phyloP scores from a whole-genome alignment of 2,329 filamentous ascomycete genomes.

The Alternaria conjuncta region DNA sequence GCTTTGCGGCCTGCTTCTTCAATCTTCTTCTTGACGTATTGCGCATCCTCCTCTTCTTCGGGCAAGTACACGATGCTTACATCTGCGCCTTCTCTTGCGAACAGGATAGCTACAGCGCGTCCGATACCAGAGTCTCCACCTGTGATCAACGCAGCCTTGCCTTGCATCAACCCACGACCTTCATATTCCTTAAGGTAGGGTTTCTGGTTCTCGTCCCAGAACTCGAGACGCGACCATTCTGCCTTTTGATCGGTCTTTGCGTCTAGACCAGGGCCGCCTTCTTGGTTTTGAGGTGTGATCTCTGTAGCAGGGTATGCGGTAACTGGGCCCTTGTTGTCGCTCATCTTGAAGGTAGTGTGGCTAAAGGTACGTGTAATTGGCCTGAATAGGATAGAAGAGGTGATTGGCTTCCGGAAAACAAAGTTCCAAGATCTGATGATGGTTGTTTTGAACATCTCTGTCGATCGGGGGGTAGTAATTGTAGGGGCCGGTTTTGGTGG shows the following conservation, averaged over 20 bases:
- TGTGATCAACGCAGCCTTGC: constrained; percentile 65
- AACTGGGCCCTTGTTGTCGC: constrained; percentile 19
- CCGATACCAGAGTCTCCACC: constrained; percentile 81
- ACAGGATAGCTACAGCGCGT: constrained; percentile 73
- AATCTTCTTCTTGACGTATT: constrained; percentile 72
- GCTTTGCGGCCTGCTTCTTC: constrained; percentile 67
- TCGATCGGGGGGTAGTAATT: not conserved
- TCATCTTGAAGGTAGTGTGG: constrained; percentile 15
- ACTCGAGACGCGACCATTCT: constrained; percentile 28
- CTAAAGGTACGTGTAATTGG: not conserved
- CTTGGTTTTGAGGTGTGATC: constrained; percentile 23
- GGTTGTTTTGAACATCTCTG: not conserved
- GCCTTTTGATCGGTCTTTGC: constrained; percentile 22
- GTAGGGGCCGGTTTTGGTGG: constrained; percentile 6
- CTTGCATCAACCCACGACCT: constrained; percentile 28
- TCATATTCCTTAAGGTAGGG: constrained; percentile 31
- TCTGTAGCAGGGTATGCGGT: constrained; percentile 27
- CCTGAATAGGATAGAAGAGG: not conserved
- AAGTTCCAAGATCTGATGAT: not conserved
- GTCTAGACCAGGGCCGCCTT: constrained; percentile 25
- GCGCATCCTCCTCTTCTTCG: constrained; percentile 75
- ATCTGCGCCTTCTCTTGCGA: constrained; percentile 78
- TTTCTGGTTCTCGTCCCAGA: constrained; percentile 29
- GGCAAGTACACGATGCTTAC: constrained; percentile 74
- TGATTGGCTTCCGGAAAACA: not conserved